phyloP scores from a whole-genome alignment of 805 yeast genomes.

The Priceomyces melissophilus region DNA sequence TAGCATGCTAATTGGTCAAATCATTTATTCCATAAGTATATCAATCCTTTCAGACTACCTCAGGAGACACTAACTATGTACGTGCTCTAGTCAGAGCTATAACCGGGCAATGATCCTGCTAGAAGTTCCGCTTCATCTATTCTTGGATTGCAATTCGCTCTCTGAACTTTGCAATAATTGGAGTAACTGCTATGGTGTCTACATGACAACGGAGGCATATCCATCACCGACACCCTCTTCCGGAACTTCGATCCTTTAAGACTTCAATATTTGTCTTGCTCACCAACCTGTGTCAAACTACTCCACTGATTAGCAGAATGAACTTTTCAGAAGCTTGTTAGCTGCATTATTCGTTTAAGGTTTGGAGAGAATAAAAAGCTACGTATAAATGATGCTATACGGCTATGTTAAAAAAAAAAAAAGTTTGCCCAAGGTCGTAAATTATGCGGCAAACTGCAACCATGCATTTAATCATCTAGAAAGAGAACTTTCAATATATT shows the following conservation, averaged over 20 bases:
- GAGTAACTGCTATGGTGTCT: conserved; percentile 87
- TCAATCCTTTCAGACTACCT: conserved; percentile 61
- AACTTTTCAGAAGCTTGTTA: conserved; percentile 67
- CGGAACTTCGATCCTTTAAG: conserved; percentile 45
- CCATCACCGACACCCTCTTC: conserved; percentile 54
- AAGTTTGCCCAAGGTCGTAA: no score
- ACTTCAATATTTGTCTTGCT: conserved; percentile 57
- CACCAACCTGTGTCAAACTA: conserved; percentile 68
- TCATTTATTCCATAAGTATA: conserved; percentile 63
- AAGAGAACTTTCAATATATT: no score
- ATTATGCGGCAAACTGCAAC: no score
- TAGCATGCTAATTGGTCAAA: conserved; percentile 73
- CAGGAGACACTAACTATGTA: conserved; percentile 62
- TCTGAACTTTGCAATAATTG: conserved; percentile 50
- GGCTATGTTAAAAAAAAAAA: no score
- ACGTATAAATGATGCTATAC: no score
- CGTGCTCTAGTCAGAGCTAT: conserved; percentile 52
- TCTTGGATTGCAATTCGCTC: no score
- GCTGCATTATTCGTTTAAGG: conserved; percentile 66
- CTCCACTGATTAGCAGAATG: conserved; percentile 66
- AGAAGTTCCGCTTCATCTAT: no score
- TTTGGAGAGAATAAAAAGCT: no score
- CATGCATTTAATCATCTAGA: no score
- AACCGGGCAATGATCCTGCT: conserved; percentile 13
- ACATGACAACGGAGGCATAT: conserved; percentile 40